Evolutionary conservation across 2,329 filamentous ascomycete species (phyloP), one percentile per base, ranked within the genome.

Genomic region (Aureobasidium musti): DNA sequence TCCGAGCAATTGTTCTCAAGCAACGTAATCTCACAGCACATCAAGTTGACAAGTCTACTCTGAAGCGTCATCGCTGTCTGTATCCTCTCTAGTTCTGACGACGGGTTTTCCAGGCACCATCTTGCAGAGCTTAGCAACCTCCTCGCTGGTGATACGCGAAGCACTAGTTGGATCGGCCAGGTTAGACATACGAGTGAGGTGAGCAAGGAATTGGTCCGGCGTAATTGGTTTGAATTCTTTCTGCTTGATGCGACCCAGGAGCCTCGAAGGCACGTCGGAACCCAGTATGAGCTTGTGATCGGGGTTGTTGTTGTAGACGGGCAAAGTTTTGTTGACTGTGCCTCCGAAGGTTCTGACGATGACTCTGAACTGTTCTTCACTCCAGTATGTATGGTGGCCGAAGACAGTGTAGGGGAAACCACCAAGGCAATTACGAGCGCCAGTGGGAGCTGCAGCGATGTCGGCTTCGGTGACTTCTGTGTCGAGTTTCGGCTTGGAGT

Each of bases 331-430:
- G 17, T 64, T 33, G 28, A 65, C 57, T 17, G 50, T 66, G 23
- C 68, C 69, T 28, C 69, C 69, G 39, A 67, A 68, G 0, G 47
- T 43, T 39, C 45, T 52, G 33, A 69, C 65, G 21, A 70, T 53
- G 23, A 59, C 60, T 30, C 66, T 37, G 7, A 50, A 26, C 14
- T 68, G 52, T 10, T 54, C 60, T 26, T 66, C 63, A 13, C 41
- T 69, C 54, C 69, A 63, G 35, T 67, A 60, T 8, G 65, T 52
- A 7, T 68, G 68, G 13, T 56, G 63, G 14, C 68, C 69, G 11
- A 65, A 66, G 53, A 70, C 33, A 43, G 67, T 33, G 49, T 68
- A 68, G 11, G 47, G 8, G 45, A 21, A n/a, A 60, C 17, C 50
- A 1, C 26, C 19, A 26, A 70, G 66, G 39, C 59, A 54, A 21